These are phyloP conservation scores for Geranium incanum DNA, from an alignment of 441 rosid species.

Conservation along the genomic window DNA sequence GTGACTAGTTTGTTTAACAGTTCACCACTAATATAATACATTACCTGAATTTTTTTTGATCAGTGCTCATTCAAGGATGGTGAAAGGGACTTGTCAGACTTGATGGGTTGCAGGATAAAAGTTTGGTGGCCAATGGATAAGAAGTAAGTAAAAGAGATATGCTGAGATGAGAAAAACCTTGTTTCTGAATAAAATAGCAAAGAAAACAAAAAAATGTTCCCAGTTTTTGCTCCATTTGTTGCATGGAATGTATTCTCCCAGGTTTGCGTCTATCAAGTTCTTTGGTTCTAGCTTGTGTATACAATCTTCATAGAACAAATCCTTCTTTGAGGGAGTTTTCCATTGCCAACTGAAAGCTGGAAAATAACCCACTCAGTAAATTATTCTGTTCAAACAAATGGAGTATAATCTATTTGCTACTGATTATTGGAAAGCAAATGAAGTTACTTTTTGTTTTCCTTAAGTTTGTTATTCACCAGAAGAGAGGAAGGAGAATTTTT, in stretches of 20 bases:
- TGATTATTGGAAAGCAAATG: neutral
- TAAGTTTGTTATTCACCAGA: neutral
- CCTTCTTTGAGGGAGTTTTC: neutral
- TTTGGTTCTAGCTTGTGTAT: neutral
- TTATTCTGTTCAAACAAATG: neutral
- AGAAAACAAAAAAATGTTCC: neutral
- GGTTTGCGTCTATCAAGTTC: neutral
- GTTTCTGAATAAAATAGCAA: neutral
- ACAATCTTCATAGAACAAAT: neutral
- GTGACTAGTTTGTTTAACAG: neutral
- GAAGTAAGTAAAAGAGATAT: slow-evolving; percentile 45
- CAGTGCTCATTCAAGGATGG: slow-evolving; percentile 62
- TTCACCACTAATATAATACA: slow-evolving; percentile 16
- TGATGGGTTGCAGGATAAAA: slow-evolving; percentile 79
- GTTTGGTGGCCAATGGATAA: slow-evolving; percentile 99
- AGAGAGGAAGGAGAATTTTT: neutral
- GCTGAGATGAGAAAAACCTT: neutral
- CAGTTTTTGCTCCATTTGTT: neutral
- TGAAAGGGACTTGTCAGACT: slow-evolving; percentile 51
- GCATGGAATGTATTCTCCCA: neutral
- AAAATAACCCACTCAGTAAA: slow-evolving; percentile 1
- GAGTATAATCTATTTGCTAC: neutral
- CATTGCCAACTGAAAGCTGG: neutral
- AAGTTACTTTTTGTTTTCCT: neutral
- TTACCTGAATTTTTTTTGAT: slow-evolving; percentile 24